phyloP scores from a whole-genome alignment of 768 basidiomycete species.

The Boletus rubropictus region DNA sequence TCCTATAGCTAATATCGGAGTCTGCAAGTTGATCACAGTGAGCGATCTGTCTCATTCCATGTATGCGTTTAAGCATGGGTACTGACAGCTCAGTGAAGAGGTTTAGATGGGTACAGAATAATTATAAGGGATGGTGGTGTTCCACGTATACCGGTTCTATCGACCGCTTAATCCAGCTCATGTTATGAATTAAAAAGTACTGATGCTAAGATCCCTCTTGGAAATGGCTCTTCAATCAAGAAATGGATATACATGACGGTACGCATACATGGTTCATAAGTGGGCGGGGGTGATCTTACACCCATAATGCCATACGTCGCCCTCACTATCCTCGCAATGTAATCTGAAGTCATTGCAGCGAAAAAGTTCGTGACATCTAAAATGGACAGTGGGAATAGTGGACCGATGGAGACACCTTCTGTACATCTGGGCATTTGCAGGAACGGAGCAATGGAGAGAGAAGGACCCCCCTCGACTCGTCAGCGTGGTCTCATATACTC shows the following conservation, averaged over 20 bases:
- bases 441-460: no score
- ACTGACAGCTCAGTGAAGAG: slow-evolving; percentile 7
- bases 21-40: slow-evolving; percentile 7
- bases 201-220: background rate
- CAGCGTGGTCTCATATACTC: no score
- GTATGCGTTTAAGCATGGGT: background rate
- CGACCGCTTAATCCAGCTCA: slow-evolving; percentile 1
- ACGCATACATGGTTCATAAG: slow-evolving; percentile 4
- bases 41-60: slow-evolving; percentile 8
- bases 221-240: background rate
- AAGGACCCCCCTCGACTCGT: no score
- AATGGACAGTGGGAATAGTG: no score
- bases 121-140: background rate
- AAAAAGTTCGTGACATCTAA: no score
- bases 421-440: no score
- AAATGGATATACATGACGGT: no score
- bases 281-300: slow-evolving; percentile 11
- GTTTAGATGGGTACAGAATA: slow-evolving; percentile 1
- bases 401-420: no score
- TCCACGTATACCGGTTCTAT: slow-evolving; percentile 9
- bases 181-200: background rate
- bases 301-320: no score
- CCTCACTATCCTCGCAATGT: no score
- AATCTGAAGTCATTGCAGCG: no score
- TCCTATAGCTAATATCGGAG: background rate